Base-by-base conservation (phyloP, 306 rosid species). In the Pyrus bretschneideri region DNA sequence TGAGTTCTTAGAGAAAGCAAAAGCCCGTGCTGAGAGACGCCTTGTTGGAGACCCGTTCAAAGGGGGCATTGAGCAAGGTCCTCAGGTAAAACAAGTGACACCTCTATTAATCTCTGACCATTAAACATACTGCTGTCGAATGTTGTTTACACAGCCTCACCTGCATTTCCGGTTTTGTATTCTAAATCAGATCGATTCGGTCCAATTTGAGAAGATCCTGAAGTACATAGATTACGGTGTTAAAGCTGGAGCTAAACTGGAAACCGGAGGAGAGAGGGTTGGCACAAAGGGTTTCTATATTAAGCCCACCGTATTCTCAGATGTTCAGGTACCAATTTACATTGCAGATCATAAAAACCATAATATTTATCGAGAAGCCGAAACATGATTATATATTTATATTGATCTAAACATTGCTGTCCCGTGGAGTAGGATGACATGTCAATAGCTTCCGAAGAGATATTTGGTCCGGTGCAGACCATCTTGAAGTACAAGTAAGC, bases 401-500 rank as follows among this genome's bases (percentile, higher is more conserved):
- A 44, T 57, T 78, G 40, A 51, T 51, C 75, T 58, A 22, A 59
- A 62, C 71, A 46, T 83, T 38, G 49, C 45, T 66, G 65, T 79
- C 54, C 52, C 75, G 6, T 68, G 57, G 49, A 25, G 78, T 85
- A 92, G 99, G 99, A 92, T 81, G 88, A 80, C 76, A 92, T 92
- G 97, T 42, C 3, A 80, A 95, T 95, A 40, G 99, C 99, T 35
- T 78, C 62, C 82, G 99, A 95, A 0, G 97, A 95, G 83, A 95
- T 95, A 67, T 92, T 95, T 80, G 99, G 99, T 63, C 97, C 97
- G 3, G 97, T 95, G 71, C 99, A 92, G 79, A 35, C 93, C 76
- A 91, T 95, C 81, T 80, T 95, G 61, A 95, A 95, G 81, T 92
- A 71, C 91, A 90, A 78, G 99, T 92, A 58, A 92, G 96, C 52